These are phyloP conservation scores for Rubia balearica DNA, from an alignment of 305 asterid species.

Conservation along the genomic window DNA sequence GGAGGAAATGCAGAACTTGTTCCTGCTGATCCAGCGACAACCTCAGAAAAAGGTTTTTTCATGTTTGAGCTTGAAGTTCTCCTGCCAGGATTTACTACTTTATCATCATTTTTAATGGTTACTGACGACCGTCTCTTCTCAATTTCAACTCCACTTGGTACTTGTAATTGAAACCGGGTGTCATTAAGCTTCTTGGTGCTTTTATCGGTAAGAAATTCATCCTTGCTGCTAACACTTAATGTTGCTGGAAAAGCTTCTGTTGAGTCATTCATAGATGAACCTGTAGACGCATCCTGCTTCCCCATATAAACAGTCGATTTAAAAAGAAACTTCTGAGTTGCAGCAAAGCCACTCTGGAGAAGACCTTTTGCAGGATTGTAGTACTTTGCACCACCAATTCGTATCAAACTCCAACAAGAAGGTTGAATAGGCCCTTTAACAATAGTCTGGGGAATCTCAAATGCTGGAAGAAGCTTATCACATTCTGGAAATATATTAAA, in stretches of 20 bases:
- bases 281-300: constrained; percentile 33
- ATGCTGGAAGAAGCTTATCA: constrained; percentile 78
- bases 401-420: constrained; percentile 73
- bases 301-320: constrained; percentile 59
- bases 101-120: constrained; percentile 33
- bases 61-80: constrained; percentile 47
- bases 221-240: constrained; percentile 24
- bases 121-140: constrained; percentile 32
- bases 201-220: constrained; percentile 31
- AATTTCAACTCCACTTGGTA: constrained; percentile 37
- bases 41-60: constrained; percentile 91
- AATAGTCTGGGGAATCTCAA: constrained; percentile 46
- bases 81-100: constrained; percentile 29
- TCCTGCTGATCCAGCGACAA: constrained; percentile 84
- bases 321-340: constrained; percentile 68
- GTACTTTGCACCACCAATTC: constrained; percentile 78
- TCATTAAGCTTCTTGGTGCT: constrained; percentile 31
- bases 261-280: constrained; percentile 23
- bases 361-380: constrained; percentile 83
- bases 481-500: constrained; percentile 59
- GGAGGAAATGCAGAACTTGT: constrained; percentile 72
- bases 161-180: constrained; percentile 27
- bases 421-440: constrained; percentile 44
- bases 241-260: constrained; percentile 28
- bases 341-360: constrained; percentile 79